Base-by-base conservation (phyloP, 2,329 filamentous ascomycete species). In the Dactylellina sp. region DNA sequence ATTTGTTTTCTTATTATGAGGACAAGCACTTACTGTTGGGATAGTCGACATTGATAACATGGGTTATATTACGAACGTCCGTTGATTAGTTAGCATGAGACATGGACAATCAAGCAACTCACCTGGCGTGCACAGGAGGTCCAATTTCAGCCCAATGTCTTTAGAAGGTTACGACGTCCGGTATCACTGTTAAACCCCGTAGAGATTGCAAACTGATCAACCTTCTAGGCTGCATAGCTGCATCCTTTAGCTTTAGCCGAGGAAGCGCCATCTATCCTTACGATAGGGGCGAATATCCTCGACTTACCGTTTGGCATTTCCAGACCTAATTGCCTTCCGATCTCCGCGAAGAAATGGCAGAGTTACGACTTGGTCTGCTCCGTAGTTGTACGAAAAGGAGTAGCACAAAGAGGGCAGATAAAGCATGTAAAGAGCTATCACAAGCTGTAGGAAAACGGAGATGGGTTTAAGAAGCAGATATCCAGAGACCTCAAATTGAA, bases 51-150 rank as follows among this genome's bases (percentile, higher is more conserved):
- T 98, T 98, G 85, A 99, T 88, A 84, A 99, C 95, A 86, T 99
- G 95, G 84, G 95, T 98, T 86, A 99, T 99, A 88, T 99, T 96
- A 85, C 93, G 94, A 86, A 99, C 95, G 91, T 99, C 95, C 98
- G 97, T 81, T 82, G 85, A 82, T 83, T 88, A 86, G 91, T 96
- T 96, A 96, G 92, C 88, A 88, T 83, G 56, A 20, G 47, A 60
- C 20, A 44, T 42, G 71, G 64, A 70, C 47, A 63, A 9, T 53
- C 28, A 57, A 24, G 14, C 14, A 74, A 75, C 71, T 75, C 71
- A 75, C 71, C 71, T 75, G 63, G 64, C 63, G 70, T 74, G 61
- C 70, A 74, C 70, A 66, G 70, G 53, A 74, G 61, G 70, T 66
- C 70, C 70, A 66, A 62, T 61, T 57, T 44, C 49, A 61, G 61